These are phyloP conservation scores for Penicillium paxilli DNA, from an alignment of 495 filamentous ascomycete species.

Conservation along the genomic window DNA sequence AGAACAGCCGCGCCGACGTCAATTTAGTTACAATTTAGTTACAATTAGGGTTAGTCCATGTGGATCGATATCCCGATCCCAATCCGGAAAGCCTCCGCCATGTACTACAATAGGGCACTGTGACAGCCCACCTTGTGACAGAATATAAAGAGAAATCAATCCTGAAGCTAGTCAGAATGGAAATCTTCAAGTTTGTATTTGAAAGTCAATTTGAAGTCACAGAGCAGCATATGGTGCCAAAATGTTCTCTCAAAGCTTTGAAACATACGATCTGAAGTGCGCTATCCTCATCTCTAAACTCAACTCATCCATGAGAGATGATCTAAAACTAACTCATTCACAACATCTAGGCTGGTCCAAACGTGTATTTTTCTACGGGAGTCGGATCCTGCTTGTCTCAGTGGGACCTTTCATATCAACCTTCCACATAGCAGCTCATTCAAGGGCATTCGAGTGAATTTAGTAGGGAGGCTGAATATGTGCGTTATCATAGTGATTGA, in stretches of 20 bases:
- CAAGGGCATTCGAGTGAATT: constrained; percentile 16
- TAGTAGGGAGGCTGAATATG: constrained; percentile 18
- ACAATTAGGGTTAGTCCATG: too few species aligned
- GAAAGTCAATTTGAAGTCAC: too few species aligned
- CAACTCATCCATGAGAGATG: neutral
- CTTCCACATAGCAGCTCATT: constrained; percentile 5
- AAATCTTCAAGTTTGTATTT: too few species aligned
- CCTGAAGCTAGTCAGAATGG: too few species aligned
- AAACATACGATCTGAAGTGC: neutral
- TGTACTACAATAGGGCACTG: too few species aligned
- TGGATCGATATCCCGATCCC: constrained; percentile 7
- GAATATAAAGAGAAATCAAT: too few species aligned
- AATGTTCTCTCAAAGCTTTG: neutral
- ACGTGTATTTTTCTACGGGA: constrained; percentile 20
- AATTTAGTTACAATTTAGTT: too few species aligned
- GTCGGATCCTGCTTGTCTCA: constrained; percentile 5
- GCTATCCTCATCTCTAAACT: neutral
- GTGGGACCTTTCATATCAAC: constrained; percentile 12
- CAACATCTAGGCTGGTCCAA: constrained; percentile 16
- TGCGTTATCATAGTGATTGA: constrained; percentile 3
- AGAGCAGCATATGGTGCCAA: too few species aligned
- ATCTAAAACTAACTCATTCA: neutral
- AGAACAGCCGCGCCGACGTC: neutral
- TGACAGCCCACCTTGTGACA: too few species aligned
- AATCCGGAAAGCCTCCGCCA: constrained; percentile 14